Base-by-base conservation (phyloP, 768 basidiomycete species). In the Grammothele lineata region DNA sequence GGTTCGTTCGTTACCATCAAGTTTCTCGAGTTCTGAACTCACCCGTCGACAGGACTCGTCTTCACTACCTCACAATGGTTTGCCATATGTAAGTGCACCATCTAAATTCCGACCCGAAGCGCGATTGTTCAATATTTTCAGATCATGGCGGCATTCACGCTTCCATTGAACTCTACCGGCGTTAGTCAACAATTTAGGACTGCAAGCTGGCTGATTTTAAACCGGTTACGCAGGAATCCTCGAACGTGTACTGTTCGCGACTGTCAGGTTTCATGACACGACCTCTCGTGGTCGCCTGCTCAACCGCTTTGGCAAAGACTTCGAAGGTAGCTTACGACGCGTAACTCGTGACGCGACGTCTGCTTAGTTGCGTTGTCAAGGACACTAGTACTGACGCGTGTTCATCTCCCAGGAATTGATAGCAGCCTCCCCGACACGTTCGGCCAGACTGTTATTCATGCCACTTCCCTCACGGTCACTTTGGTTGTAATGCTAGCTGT, bases 211-310 rank as follows among this genome's bases (percentile, higher is more conserved):
- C 15, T 32, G 15, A 21, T 22, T 74, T 76, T 32, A 32, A 32
- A 9, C 8, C 30, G 9, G 30, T 32, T 32, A 36, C 45, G 50
- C 12, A 48, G 74, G 78, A 71, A 33, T 73, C 32, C 67, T 93
- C 24, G 85, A 94, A 58, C 63, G 81, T 0, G 82, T 94, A 3
- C 69, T 95, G 1, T 92, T 92, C 57, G 88, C 92, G 12, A 80
- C 88, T 36, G 82, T 94, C 44, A 78, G 92, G 37, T 94, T 95
- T 73, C 92, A 94, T 57, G 92, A 95, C 58, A 95, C 92, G 0
- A 78, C 89, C 2, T 88, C 85, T 43, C 79, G 89, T 30, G 92
- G 92, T 4, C 79, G 92, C 4, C 68, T 88, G 9, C 65, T 92
- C 27, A 90, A 93, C 54, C 71, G 91, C 39, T 86, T 87, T 50